Percentiles rank a stretch among this genome's conserved stretches.
These are phyloP conservation scores for Linderniella brevidens DNA, from an alignment of 257 asterid genomes.

Conservation along the genomic window DNA sequence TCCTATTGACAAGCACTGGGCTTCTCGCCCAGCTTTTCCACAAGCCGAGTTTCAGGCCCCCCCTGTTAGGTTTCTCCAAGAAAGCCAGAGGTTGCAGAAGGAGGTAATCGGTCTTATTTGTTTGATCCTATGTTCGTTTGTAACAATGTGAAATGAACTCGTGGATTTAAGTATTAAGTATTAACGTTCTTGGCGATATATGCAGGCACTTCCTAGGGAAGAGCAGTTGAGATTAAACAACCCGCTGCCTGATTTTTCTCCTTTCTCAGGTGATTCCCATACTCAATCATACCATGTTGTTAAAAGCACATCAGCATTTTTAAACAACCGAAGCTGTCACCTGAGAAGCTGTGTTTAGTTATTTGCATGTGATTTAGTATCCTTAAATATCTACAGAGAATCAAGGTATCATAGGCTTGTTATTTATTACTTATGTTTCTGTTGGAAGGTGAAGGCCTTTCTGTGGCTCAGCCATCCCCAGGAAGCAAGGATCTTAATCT, in stretches of 20 bases:
- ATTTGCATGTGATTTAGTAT: not conserved
- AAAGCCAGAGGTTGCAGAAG: conserved; percentile 47
- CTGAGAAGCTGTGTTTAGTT: no score
- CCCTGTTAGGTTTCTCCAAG: conserved; percentile 46
- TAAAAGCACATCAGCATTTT: no score
- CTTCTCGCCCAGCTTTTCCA: conserved; percentile 45
- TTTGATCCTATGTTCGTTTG: conserved; percentile 5
- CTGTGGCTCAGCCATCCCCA: conserved; percentile 18
- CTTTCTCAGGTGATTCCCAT: conserved; percentile 51
- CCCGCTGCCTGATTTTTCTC: conserved; percentile 30
- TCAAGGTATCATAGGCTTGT: not conserved
- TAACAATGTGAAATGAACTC: conserved; percentile 1
- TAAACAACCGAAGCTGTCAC: no score
- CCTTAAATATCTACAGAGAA: not conserved
- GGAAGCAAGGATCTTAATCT: conserved; percentile 44
- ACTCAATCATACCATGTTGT: not conserved
- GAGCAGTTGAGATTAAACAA: conserved; percentile 53
- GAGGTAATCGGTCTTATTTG: conserved; percentile 36
- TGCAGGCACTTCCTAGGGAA: conserved; percentile 63
- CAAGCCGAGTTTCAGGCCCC: conserved; percentile 44
- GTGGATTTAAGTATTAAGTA: not conserved
- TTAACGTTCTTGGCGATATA: not conserved
- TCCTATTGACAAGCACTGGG: conserved; percentile 43
- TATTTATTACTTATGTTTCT: not conserved
- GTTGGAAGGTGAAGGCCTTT: conserved; percentile 6